phyloP scores from a whole-genome alignment of 208 protist genomes.

The Perkinsela sp. region DNA sequence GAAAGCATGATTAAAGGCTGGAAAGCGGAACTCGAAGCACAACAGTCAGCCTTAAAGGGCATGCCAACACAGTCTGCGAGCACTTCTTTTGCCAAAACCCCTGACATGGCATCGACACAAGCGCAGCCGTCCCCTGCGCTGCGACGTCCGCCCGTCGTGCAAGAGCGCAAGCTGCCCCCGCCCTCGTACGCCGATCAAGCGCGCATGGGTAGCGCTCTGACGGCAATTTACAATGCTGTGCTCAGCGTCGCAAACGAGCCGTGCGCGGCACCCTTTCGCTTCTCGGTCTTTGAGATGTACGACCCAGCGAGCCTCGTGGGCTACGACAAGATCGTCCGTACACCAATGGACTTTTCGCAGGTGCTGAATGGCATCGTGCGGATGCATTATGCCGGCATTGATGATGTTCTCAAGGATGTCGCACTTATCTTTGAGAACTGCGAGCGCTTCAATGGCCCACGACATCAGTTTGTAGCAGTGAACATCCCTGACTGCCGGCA shows the following conservation, averaged over 20 bases:
- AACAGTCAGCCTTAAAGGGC: no score
- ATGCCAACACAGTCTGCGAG: no score
- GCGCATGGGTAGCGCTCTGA: no score
- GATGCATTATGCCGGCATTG: neutral
- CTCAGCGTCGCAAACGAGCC: neutral
- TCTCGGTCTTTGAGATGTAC: neutral
- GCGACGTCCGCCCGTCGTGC: no score
- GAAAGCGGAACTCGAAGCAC: no score
- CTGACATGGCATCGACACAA: no score
- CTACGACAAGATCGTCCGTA: neutral
- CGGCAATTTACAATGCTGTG: no score
- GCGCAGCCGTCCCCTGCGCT: no score
- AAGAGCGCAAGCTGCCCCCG: no score
- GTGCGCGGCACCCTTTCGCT: neutral
- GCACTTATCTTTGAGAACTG: neutral
- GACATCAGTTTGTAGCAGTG: neutral
- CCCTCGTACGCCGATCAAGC: no score
- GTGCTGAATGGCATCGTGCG: neutral
- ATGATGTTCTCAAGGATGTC: neutral
- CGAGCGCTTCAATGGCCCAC: neutral
- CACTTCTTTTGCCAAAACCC: no score
- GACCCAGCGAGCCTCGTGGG: neutral
- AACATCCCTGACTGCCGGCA: neutral
- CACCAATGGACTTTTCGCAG: neutral
- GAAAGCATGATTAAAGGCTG: no score